phyloP scores from a whole-genome alignment of 441 rosid genomes.

The Arabidopsis hybrid region DNA sequence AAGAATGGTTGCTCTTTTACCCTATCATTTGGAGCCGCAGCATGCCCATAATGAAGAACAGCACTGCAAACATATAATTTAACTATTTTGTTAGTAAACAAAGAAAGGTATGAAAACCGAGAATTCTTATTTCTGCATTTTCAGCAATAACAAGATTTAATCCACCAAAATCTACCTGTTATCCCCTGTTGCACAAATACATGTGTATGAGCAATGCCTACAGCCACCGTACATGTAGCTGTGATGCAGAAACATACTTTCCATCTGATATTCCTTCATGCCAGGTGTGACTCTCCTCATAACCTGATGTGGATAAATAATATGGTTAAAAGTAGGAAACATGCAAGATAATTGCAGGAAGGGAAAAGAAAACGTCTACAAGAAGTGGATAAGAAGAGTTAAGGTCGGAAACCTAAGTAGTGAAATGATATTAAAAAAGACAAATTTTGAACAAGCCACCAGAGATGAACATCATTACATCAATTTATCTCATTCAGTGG shows the following conservation, averaged over 20 bases:
- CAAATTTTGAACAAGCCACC: background rate
- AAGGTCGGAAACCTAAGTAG: background rate
- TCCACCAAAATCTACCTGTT: conserved; percentile 62
- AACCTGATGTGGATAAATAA: conserved; percentile 54
- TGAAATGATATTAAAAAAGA: background rate
- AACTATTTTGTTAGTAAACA: background rate
- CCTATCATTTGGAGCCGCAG: conserved; percentile 98
- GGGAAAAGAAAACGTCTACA: conserved; percentile 1
- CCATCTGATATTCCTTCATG: conserved; percentile 95
- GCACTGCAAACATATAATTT: conserved; percentile 56
- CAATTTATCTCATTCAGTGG: background rate
- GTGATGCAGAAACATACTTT: conserved; percentile 95
- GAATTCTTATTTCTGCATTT: background rate
- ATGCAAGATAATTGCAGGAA: conserved; percentile 11
- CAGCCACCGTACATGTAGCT: conserved; percentile 96
- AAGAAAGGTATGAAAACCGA: background rate
- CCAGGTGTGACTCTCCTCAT: conserved; percentile 73
- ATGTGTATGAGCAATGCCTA: conserved; percentile 95
- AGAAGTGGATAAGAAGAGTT: conserved; percentile 9
- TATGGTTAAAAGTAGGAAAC: conserved; percentile 15
- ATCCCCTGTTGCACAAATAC: conserved; percentile 96
- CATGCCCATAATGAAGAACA: conserved; percentile 97
- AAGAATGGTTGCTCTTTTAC: conserved; percentile 47
- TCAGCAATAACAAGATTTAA: conserved; percentile 7
- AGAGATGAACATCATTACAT: conserved; percentile 11